Evolutionary conservation across 192 early-diverging fungal species (phyloP).

Genomic region (Podila epigama): DNA sequence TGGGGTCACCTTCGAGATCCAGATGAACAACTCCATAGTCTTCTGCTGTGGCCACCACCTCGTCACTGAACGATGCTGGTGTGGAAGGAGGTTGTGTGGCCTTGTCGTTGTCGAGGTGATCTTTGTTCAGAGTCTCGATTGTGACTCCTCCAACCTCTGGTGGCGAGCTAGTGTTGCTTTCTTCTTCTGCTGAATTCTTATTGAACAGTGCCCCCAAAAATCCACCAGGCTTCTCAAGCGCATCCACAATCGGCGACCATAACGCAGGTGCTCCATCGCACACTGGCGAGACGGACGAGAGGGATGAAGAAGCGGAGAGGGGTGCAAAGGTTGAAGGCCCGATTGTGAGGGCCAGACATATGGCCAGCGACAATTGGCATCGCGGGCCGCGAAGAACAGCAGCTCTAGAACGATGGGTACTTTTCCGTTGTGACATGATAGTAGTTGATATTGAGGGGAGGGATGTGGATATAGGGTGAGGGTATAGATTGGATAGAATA

Average conservation of each 20-base stretch:
- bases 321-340: conserved; percentile 1
- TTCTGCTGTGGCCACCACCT: neutral
- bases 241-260: conserved; percentile 30
- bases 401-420: neutral
- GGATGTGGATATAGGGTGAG: too few relatives aligned
- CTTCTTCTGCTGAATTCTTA: neutral
- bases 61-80: neutral
- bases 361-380: neutral
- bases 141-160: neutral
- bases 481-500: too few relatives aligned
- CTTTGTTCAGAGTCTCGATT: neutral
- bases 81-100: too few relatives aligned
- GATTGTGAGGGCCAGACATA: conserved; percentile 8
- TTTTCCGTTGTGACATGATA: neutral
- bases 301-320: neutral
- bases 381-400: neutral
- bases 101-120: neutral
- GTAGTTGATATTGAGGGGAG: neutral
- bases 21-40: conserved; percentile 38
- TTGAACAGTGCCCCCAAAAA: neutral
- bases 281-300: neutral
- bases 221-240: neutral
- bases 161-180: neutral
- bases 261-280: conserved; percentile 24
- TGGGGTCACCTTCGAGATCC: conserved; percentile 36